Evolutionary conservation across 768 basidiomycete genomes (phyloP), one percentile per base, ranked within the genome.

Genomic region (Crassisporium funariophilum): DNA sequence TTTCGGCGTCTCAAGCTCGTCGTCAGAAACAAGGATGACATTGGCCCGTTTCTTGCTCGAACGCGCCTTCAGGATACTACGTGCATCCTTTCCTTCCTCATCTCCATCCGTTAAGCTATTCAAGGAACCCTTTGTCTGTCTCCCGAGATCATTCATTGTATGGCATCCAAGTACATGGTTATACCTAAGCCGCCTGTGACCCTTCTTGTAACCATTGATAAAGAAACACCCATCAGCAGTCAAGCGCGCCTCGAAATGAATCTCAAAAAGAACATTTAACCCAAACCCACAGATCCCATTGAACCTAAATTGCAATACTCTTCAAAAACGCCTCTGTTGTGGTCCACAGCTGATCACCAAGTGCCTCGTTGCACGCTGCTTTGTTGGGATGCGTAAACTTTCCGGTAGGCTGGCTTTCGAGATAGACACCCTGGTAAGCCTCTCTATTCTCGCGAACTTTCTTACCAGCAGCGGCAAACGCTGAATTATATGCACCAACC

Each of bases 1-100:
- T 49, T 75, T 72, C 2, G 67, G 69, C 4, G 63, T 58, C 19
- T 72, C 70, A 3, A 58, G 56, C 23, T 74, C 72, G 5, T 73
- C 71, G 43, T 78, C 74, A 21, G 74, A 76, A 47, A 78, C 76
- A 39, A 76, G 38, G 33, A 78, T 62, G 21, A 75, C 60, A 19
- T 58, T 54, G 2, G 67, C 65, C 25, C 66, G 63, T 49, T 71
- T 73, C 54, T 70, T 72, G 27, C 65, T 59, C 6, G 63, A 48
- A 9, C 69, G 64, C 43, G 67, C 72, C 64, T 72, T 78, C 29
- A 69, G 13, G 5, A 51, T 59, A 16, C 64, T 62, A 13, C 67
- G 67, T 40, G 61, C 68, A 50, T 77, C 74, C 53, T 76, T 72
- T 60, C 79, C 77, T 24, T 80, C 81, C 43, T 81, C 76, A 38